Evolutionary conservation across 2,329 filamentous ascomycete genomes (phyloP).

Genomic region (Lasiodiplodia gonubiensis): DNA sequence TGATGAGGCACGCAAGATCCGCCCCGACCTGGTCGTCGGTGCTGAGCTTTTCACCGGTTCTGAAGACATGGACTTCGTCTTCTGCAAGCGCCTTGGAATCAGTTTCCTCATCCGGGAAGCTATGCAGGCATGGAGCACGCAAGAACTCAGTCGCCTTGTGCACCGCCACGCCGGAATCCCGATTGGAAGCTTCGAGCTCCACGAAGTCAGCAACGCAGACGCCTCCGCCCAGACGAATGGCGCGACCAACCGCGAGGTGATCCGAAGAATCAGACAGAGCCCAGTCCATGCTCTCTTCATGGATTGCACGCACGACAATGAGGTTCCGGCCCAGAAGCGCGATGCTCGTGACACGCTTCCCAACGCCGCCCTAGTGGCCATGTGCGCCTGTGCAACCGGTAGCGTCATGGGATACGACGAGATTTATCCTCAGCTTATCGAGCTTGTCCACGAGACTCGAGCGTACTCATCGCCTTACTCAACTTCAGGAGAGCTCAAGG

Average conservation of each 20-base stretch:
- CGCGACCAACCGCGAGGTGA: constrained; percentile 62
- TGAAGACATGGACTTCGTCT: constrained; percentile 94
- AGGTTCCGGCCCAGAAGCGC: constrained; percentile 92
- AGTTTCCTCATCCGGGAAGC: constrained; percentile 93
- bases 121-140: constrained; percentile 98
- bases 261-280: constrained; percentile 82
- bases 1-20: constrained; percentile 86
- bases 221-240: constrained; percentile 38
- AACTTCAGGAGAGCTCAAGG: constrained; percentile 60
- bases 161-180: constrained; percentile 92
- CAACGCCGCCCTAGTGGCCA: constrained; percentile 90
- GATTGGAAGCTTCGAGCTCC: constrained; percentile 96
- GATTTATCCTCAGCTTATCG: constrained; percentile 90
- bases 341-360: constrained; percentile 93
- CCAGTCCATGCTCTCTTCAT: constrained; percentile 95
- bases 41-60: constrained; percentile 96
- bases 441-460: constrained; percentile 87
- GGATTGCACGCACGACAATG: constrained; percentile 99
- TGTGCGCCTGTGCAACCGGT: constrained; percentile 93
- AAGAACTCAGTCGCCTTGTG: constrained; percentile 87
- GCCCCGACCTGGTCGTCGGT: constrained; percentile 87
- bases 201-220: constrained; percentile 75
- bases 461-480: constrained; percentile 82
- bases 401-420: constrained; percentile 99
- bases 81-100: constrained; percentile 89